These are phyloP conservation scores for Rhizoctonia solani DNA, from an alignment of 1,284 basidiomycete species.

Conservation along the genomic window DNA sequence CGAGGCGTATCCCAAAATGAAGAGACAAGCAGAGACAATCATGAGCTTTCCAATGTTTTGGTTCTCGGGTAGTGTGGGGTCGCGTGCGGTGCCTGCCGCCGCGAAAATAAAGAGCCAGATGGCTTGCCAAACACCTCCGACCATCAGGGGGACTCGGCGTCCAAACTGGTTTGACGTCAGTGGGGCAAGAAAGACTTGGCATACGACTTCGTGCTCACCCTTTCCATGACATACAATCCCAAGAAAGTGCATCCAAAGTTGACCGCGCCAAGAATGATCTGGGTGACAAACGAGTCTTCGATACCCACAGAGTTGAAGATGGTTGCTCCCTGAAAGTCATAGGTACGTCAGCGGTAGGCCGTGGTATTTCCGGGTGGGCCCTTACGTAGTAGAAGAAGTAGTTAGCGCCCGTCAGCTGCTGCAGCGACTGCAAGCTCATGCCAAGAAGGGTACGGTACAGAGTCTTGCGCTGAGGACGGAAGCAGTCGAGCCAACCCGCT, in stretches of 20 bases:
- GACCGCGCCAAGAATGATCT: constrained; percentile 72
- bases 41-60: constrained; percentile 63
- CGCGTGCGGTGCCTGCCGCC: constrained; percentile 68
- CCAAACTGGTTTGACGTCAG: constrained; percentile 54
- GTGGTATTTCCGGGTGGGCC: constrained; percentile 52
- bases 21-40: constrained; percentile 78
- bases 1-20: constrained; percentile 76
- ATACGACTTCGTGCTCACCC: constrained; percentile 44
- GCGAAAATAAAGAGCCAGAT: constrained; percentile 80
- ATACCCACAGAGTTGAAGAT: constrained; percentile 67
- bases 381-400: constrained; percentile 71
- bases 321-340: constrained; percentile 27
- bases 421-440: constrained; percentile 70
- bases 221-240: constrained; percentile 71
- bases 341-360: neutral
- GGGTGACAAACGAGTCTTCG: constrained; percentile 67
- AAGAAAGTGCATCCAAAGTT: constrained; percentile 72
- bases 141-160: constrained; percentile 63
- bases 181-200: constrained; percentile 2
- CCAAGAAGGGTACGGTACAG: constrained; percentile 67
- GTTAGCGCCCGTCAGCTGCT: constrained; percentile 72
- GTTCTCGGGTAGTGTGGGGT: constrained; percentile 52
- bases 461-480: constrained; percentile 56
- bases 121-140: constrained; percentile 74
- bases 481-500: constrained; percentile 55